Evolutionary conservation across 331 rosid genomes (phyloP).

Genomic region (Prunus yedoensis): DNA sequence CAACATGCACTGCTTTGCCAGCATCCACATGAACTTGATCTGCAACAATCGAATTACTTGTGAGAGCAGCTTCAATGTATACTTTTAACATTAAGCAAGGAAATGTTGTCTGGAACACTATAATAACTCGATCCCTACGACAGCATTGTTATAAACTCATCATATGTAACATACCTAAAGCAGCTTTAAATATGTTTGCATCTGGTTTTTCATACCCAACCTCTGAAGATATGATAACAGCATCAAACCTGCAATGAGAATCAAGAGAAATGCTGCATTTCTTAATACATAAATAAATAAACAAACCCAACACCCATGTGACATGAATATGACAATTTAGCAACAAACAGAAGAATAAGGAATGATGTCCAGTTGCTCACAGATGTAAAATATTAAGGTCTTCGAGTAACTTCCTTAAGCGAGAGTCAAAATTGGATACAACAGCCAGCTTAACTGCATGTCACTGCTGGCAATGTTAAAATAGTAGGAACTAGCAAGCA

Average conservation of each 20-base stretch:
- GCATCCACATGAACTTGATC: constrained; percentile 72
- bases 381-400: constrained; percentile 77
- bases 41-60: constrained; percentile 20
- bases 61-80: no score
- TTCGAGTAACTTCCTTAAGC: constrained; percentile 87
- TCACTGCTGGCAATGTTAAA: constrained; percentile 11
- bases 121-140: not conserved
- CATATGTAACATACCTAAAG: constrained; percentile 52
- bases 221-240: constrained; percentile 83
- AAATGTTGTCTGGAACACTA: not conserved
- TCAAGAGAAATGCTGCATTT: constrained; percentile 5
- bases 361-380: constrained; percentile 43
- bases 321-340: not conserved
- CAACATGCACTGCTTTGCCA: constrained; percentile 73
- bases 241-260: constrained; percentile 64
- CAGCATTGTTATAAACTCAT: not conserved
- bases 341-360: constrained; percentile 16
- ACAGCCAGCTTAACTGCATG: constrained; percentile 88
- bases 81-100: not conserved
- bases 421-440: constrained; percentile 88
- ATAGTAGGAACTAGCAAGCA: not conserved
- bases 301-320: not conserved
- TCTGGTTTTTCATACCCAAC: constrained; percentile 95
- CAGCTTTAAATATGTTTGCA: constrained; percentile 78
- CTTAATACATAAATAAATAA: not conserved